Percentiles rank a stretch among this genome's conserved stretches.
Evolutionary conservation across 1,139 yeast species (phyloP).

Genomic region (Geotrichum histeridarum): DNA sequence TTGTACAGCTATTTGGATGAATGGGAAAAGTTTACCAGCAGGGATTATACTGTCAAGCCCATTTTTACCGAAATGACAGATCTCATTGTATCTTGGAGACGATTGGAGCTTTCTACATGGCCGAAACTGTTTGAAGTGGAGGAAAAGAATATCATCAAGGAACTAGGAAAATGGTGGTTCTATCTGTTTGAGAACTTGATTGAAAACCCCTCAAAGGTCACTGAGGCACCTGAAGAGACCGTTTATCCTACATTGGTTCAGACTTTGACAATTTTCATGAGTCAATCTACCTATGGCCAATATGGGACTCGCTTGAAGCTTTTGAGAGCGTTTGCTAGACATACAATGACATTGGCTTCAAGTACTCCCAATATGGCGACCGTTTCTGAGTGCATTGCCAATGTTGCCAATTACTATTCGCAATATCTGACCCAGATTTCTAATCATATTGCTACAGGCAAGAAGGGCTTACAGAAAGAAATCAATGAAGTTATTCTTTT

Average conservation of each 20-base stretch:
- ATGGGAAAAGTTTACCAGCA: slow-evolving; percentile 91
- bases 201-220: slow-evolving; percentile 27
- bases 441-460: slow-evolving; percentile 44
- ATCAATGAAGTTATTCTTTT: slow-evolving; percentile 76
- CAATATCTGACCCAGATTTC: slow-evolving; percentile 55
- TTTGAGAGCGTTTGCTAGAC: slow-evolving; percentile 57
- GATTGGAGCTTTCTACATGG: slow-evolving; percentile 83
- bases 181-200: slow-evolving; percentile 70
- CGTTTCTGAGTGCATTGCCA: slow-evolving; percentile 48
- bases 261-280: slow-evolving; percentile 70
- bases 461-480: slow-evolving; percentile 64
- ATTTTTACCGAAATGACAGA: slow-evolving; percentile 56
- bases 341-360: slow-evolving; percentile 31
- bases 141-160: slow-evolving; percentile 47
- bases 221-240: slow-evolving; percentile 29
- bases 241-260: slow-evolving; percentile 47
- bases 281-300: slow-evolving; percentile 75
- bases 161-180: slow-evolving; percentile 85
- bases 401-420: slow-evolving; percentile 58
- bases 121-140: slow-evolving; percentile 67
- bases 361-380: slow-evolving; percentile 22
- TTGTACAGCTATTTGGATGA: slow-evolving; percentile 75
- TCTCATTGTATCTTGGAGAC: slow-evolving; percentile 85
- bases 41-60: slow-evolving; percentile 58
- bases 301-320: slow-evolving; percentile 53